Conservation (phyloP, 805 yeast genomes). For the Lachancea fermentati region DNA sequence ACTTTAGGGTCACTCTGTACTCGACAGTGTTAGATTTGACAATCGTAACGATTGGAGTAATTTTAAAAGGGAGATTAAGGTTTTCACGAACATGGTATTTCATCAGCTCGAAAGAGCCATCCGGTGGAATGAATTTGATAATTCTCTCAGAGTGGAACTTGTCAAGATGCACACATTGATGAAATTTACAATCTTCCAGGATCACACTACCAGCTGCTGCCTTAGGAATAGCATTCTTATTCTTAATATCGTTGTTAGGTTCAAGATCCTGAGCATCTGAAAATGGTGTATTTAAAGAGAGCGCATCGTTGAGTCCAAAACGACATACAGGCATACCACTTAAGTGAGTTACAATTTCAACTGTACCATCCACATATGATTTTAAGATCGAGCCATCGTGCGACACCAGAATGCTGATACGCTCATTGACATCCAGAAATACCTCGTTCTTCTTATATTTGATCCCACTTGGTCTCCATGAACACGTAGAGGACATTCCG, state of each 20-base stretch:
- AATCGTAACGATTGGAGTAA: constrained; percentile 50
- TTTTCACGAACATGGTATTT: constrained; percentile 56
- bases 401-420: constrained; percentile 62
- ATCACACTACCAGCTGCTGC: constrained; percentile 47
- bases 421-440: constrained; percentile 68
- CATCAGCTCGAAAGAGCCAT: constrained; percentile 82
- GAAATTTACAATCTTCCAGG: constrained; percentile 76
- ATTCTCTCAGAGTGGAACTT: constrained; percentile 59
- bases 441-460: constrained; percentile 80
- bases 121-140: constrained; percentile 79
- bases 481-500: constrained; percentile 26
- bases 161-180: constrained; percentile 75
- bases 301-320: constrained; percentile 65
- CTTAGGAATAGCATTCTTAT: constrained; percentile 31
- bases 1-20: constrained; percentile 55
- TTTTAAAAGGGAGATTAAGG: constrained; percentile 63
- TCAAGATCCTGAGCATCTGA: constrained; percentile 15
- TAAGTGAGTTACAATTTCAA: constrained; percentile 63
- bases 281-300: constrained; percentile 7
- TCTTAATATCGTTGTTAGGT: constrained; percentile 27
- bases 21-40: constrained; percentile 42
- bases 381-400: constrained; percentile 58
- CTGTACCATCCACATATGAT: constrained; percentile 70
- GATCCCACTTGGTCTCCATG: constrained; percentile 66
- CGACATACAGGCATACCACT: constrained; percentile 81